Evolutionary conservation across 2,329 filamentous ascomycete species (phyloP), one percentile per base, ranked within the genome.

Genomic region (Trichoderma sp.): DNA sequence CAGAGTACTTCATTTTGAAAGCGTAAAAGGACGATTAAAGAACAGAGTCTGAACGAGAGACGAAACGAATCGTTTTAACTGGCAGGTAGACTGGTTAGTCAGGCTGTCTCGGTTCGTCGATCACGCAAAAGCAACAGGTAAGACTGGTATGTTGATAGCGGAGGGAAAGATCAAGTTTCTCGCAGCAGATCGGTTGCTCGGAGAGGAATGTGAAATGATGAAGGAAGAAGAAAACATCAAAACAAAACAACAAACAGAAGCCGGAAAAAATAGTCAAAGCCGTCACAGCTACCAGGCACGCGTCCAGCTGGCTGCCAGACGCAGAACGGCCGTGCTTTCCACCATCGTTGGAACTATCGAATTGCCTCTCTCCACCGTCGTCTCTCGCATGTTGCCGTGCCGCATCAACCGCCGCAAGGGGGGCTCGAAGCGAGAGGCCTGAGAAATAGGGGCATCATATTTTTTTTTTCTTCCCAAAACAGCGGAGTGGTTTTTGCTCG

Each of bases 1-100:
- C 35, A 64, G 78, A 76, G 74, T 75, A 78, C 78, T 80, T 79
- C 79, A 81, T 81, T 70, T 74, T 79, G 77, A 76, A 72, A 70
- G 56, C n/a, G 29, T 53, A 19, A 40, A 62, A 70, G 57, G 62
- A 67, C 37, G 57, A n/a, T 13, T 43, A 27, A 49, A 61, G n/a
- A 62, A 67, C 2, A 29, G 19, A 56, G 33, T 56, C 13, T 70
- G 62, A 70, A 62, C 47, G 62, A 70, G 68, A 70, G 68, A 65
- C 61, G 55, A 57, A 62, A 70, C 61, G 47, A 66, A 58, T 52
- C 49, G 61, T 40, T 40, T 43, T 57, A 57, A 61, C 64, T 33
- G 16, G 16, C 19, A 10, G n/a, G 53, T 35, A 33, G 14, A 52
- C 8, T 35, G 40, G n/a, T 40, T 49, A 31, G 66, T 60, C 47